Conservation (phyloP, 1,284 basidiomycete species). For the Pseudozyma hubeiensis region DNA sequence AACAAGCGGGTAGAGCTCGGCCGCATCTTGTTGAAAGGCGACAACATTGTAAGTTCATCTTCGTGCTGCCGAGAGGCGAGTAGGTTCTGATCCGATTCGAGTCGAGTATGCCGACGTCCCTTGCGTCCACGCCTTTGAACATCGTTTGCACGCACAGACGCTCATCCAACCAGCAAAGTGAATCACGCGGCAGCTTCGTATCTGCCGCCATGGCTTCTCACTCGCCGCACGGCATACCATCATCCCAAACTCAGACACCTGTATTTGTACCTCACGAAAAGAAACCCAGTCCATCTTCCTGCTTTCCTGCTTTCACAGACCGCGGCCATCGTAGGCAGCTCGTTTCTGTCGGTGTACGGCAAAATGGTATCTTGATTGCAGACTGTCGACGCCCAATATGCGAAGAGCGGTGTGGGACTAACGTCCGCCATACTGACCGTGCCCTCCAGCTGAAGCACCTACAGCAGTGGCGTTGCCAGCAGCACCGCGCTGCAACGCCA, state of each 20-base stretch:
- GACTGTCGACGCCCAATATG: too few relatives aligned
- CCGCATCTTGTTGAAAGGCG: constrained; percentile 62
- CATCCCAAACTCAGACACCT: not conserved
- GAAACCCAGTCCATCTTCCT: too few relatives aligned
- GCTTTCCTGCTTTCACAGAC: not conserved
- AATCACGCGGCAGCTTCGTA: not conserved
- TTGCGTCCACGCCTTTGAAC: not conserved
- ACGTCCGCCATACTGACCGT: constrained; percentile 38
- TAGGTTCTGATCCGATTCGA: too few relatives aligned
- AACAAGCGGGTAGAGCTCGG: constrained; percentile 61
- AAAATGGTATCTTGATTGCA: constrained; percentile 23
- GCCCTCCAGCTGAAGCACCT: constrained; percentile 21
- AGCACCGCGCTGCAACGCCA: constrained; percentile 38
- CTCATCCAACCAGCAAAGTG: constrained; percentile 61
- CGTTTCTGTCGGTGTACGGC: not conserved
- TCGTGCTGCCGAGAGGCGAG: not conserved
- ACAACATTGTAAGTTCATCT: constrained; percentile 58
- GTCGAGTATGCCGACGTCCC: not conserved
- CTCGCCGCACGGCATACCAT: not conserved
- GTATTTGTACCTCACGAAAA: constrained; percentile 30
- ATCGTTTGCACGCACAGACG: constrained; percentile 34
- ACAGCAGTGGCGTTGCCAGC: constrained; percentile 18
- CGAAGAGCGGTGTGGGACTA: not conserved
- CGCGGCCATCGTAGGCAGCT: not conserved
- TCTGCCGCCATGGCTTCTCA: not conserved